Conservation (phyloP, 257 asterid species). For the Verbena officinalis region DNA sequence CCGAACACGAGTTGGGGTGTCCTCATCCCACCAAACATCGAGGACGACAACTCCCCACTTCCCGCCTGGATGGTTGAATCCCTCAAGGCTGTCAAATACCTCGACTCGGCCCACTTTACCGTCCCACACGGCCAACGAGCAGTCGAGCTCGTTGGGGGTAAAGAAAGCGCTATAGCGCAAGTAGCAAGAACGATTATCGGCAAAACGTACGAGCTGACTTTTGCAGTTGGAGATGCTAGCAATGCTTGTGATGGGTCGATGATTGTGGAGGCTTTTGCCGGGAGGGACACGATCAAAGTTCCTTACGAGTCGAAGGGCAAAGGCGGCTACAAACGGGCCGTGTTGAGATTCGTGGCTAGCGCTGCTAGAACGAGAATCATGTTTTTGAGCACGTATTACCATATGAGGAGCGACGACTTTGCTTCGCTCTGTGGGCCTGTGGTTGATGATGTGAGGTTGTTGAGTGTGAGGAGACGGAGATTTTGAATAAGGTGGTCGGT, state of each 20-base stretch:
- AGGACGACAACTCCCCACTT: slow-evolving; percentile 89
- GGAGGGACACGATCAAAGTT: slow-evolving; percentile 63
- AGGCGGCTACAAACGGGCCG: slow-evolving; percentile 84
- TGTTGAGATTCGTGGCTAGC: slow-evolving; percentile 67
- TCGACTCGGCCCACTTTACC: slow-evolving; percentile 79
- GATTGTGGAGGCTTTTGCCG: slow-evolving; percentile 97
- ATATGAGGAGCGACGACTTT: slow-evolving; percentile 74
- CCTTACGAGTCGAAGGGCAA: slow-evolving; percentile 83
- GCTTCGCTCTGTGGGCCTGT: slow-evolving; percentile 98
- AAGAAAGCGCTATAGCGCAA: slow-evolving; percentile 96
- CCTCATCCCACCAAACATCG: slow-evolving; percentile 91
- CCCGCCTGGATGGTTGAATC: slow-evolving; percentile 99
- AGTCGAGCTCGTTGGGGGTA: slow-evolving; percentile 86
- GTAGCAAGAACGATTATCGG: slow-evolving; percentile 66
- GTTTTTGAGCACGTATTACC: slow-evolving; percentile 88
- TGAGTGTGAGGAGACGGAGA: slow-evolving; percentile 68
- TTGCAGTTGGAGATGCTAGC: slow-evolving; percentile 91
- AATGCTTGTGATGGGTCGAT: slow-evolving; percentile 82
- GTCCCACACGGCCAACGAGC: slow-evolving; percentile 84
- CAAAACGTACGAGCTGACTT: slow-evolving; percentile 66
- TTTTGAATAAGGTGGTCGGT: slow-evolving; percentile 35
- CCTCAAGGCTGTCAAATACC: slow-evolving; percentile 84
- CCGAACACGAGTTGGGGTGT: slow-evolving; percentile 96
- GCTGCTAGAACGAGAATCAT: slow-evolving; percentile 60
- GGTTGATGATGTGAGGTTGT: slow-evolving; percentile 71